phyloP scores from a whole-genome alignment of 176 grass and related monocot species.

The Juncus effusus region DNA sequence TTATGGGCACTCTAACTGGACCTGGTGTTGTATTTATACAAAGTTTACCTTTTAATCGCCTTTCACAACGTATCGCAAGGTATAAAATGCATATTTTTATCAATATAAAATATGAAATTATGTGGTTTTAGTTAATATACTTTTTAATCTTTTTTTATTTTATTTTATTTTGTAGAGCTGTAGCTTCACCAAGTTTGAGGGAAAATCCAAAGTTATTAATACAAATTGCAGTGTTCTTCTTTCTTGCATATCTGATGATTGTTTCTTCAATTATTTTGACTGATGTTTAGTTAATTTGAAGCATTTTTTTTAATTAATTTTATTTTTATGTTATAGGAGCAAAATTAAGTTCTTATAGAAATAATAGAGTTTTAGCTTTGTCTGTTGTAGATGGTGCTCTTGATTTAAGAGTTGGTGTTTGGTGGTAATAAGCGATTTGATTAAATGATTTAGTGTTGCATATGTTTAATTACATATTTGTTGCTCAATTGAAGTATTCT shows the following conservation, averaged over 20 bases:
- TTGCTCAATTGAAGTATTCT: no score
- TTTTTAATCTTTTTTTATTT: constrained; percentile 15
- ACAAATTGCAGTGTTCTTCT: constrained; percentile 92
- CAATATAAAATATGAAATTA: background rate
- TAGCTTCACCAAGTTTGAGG: constrained; percentile 76
- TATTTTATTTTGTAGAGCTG: constrained; percentile 45
- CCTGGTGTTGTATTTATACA: constrained; percentile 96
- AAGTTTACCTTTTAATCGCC: constrained; percentile 71
- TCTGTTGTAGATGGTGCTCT: constrained; percentile 46
- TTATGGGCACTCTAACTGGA: constrained; percentile 69
- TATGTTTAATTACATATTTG: background rate
- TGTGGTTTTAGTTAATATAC: constrained; percentile 6
- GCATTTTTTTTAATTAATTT: constrained; percentile 24
- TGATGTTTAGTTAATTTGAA: constrained; percentile 56
- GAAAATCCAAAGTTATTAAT: constrained; percentile 95
- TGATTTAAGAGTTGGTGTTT: background rate
- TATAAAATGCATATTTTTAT: constrained; percentile 25
- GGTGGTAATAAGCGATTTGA: background rate
- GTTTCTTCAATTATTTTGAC: constrained; percentile 96
- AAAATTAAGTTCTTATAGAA: constrained; percentile 33
- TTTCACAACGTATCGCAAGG: constrained; percentile 88
- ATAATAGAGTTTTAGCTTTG: constrained; percentile 22
- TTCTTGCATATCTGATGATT: constrained; percentile 92
- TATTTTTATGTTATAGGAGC: constrained; percentile 31
- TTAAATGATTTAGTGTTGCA: constrained; percentile 18